phyloP scores from a whole-genome alignment of 768 basidiomycete species.

The Russula ochroleuca region DNA sequence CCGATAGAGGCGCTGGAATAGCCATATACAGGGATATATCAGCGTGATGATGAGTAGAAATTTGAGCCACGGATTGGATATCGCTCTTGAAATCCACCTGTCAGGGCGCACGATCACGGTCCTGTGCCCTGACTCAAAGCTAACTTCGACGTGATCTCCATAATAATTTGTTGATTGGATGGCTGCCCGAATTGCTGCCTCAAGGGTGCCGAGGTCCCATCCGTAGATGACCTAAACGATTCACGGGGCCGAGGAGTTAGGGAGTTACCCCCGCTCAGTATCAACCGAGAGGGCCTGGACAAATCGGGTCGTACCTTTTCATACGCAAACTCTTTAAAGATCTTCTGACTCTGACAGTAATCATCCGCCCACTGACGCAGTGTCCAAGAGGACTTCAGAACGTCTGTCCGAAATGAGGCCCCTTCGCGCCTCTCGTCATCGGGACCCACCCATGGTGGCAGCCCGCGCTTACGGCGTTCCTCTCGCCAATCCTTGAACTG shows the following conservation, averaged over 20 bases:
- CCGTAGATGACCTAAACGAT: conserved; percentile 49
- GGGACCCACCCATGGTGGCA: conserved; percentile 46
- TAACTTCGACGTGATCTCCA: conserved; percentile 44
- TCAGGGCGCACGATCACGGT: conserved; percentile 64
- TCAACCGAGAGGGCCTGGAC: conserved; percentile 3
- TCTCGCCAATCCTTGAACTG: conserved; percentile 43
- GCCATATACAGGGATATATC: conserved; percentile 78
- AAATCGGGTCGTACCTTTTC: conserved; percentile 45
- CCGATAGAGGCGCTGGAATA: conserved; percentile 64
- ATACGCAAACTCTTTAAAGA: conserved; percentile 76
- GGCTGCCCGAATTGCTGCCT: conserved; percentile 37
- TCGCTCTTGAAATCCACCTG: conserved; percentile 58
- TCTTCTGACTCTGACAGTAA: conserved; percentile 66
- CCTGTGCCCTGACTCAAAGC: conserved; percentile 45
- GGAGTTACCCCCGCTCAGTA: not conserved
- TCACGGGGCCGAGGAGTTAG: not conserved
- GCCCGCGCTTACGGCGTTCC: conserved; percentile 45
- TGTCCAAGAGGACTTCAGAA: conserved; percentile 29
- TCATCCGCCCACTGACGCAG: conserved; percentile 68
- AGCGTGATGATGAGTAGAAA: conserved; percentile 63
- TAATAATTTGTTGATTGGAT: conserved; percentile 41
- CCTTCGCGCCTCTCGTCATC: not conserved
- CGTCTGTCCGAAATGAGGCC: conserved; percentile 11
- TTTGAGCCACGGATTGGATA: conserved; percentile 69
- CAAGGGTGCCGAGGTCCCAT: conserved; percentile 48